These are phyloP conservation scores for Microdochium bolleyi DNA, from an alignment of 2,329 filamentous ascomycete genomes.

Conservation along the genomic window DNA sequence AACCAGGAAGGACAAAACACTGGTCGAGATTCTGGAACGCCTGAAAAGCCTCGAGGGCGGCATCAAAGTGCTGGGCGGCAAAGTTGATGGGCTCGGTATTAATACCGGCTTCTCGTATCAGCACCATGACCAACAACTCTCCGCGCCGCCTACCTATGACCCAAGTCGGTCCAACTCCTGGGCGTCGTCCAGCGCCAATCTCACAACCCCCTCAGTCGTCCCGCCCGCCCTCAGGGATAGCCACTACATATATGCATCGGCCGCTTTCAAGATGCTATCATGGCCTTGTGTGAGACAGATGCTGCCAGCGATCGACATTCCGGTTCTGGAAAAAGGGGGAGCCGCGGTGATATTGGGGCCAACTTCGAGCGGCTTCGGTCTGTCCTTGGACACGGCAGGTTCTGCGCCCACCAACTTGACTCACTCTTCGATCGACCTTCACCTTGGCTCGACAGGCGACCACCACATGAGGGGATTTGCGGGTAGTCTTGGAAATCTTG, in stretches of 20 bases:
- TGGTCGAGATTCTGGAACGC: slow-evolving; percentile 51
- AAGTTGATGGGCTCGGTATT: slow-evolving; percentile 37
- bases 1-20: slow-evolving; percentile 52
- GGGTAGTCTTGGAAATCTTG: slow-evolving; percentile 20
- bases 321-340: slow-evolving; percentile 25
- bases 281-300: slow-evolving; percentile 38
- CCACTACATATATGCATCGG: slow-evolving; percentile 24
- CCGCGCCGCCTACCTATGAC: not conserved
- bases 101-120: slow-evolving; percentile 4
- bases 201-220: slow-evolving; percentile 9
- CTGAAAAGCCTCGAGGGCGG: slow-evolving; percentile 48
- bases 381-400: not conserved
- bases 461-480: slow-evolving; percentile 8
- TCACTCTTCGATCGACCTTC: slow-evolving; percentile 4
- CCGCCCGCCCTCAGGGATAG: slow-evolving; percentile 8
- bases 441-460: slow-evolving; percentile 4
- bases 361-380: slow-evolving; percentile 7
- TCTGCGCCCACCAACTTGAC: not conserved
- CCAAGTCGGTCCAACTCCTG: slow-evolving; percentile 12
- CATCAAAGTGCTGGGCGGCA: slow-evolving; percentile 44
- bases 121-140: not conserved
- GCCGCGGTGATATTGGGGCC: slow-evolving; percentile 23
- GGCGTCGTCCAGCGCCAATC: slow-evolving; percentile 11
- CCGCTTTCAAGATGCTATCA: slow-evolving; percentile 41
- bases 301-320: slow-evolving; percentile 20